phyloP scores from a whole-genome alignment of 2,329 filamentous ascomycete species.

The Paracoccidioides lutzii region DNA sequence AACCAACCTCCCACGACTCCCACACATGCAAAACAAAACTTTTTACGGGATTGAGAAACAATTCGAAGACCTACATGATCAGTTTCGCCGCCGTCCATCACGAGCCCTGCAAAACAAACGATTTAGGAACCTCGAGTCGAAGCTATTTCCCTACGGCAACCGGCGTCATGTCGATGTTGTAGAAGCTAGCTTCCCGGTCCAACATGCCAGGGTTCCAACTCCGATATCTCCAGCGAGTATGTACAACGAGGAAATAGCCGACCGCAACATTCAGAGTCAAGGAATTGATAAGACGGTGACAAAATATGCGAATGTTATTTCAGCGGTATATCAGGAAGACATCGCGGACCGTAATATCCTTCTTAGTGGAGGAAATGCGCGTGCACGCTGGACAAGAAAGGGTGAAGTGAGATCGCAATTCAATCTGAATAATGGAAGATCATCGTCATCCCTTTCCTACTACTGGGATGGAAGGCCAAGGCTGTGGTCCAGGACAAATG shows the following conservation, averaged over 20 bases:
- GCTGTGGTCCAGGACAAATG: conserved; percentile 1
- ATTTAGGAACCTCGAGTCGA: conserved; percentile 11
- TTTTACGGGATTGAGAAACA: conserved; percentile 29
- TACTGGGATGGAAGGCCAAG: conserved; percentile 6
- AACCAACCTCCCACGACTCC: conserved; percentile 8
- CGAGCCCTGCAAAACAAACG: conserved; percentile 16
- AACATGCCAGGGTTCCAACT: conserved; percentile 18
- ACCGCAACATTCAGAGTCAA: conserved; percentile 26
- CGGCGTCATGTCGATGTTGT: conserved; percentile 29
- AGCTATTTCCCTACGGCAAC: conserved; percentile 10
- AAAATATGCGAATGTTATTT: conserved; percentile 21
- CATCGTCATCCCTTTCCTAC: neutral
- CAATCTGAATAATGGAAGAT: neutral
- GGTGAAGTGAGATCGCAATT: conserved; percentile 12
- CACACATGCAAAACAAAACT: conserved; percentile 18
- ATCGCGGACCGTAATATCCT: conserved; percentile 30
- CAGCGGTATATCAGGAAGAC: conserved; percentile 29
- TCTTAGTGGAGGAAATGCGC: conserved; percentile 14
- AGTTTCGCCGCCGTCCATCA: conserved; percentile 19
- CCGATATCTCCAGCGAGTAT: conserved; percentile 22
- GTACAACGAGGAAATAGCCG: conserved; percentile 33
- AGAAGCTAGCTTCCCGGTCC: conserved; percentile 26
- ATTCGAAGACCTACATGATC: conserved; percentile 27
- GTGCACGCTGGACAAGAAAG: conserved; percentile 14
- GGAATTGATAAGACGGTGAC: conserved; percentile 13